Base-by-base conservation (phyloP, 495 filamentous ascomycete genomes). In the Penicillium parvum region DNA sequence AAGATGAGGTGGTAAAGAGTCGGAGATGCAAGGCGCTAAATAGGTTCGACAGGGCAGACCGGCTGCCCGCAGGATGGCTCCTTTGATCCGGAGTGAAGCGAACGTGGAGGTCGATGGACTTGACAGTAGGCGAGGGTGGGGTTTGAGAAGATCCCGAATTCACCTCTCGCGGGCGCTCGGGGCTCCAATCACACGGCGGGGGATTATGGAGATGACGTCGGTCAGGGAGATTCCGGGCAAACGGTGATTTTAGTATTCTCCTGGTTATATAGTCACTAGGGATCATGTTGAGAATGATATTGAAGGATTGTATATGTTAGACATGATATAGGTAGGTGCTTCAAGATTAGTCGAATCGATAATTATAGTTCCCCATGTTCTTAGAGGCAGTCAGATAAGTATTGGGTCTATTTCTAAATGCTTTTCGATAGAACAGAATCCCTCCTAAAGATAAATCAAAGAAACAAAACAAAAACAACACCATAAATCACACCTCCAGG, bases 371-470 rank as follows among this genome's bases (percentile, higher is more conserved):
- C n/a, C n/a, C n/a, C n/a, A n/a, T n/a, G n/a, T n/a, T n/a, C n/a
- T n/a, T n/a, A n/a, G n/a, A n/a, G n/a, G n/a, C n/a, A n/a, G n/a
- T n/a, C n/a, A n/a, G n/a, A n/a, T n/a, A n/a, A n/a, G n/a, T n/a
- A 53, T 32, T 21, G 43, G 40, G 47, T 60, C 52, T 60, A 60
- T 57, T 57, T 59, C 53, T 57, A 53, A 36, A 50, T 53, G 49
- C 53, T 59, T 57, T 53, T 59, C 49, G 29, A 55, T 47, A 49
- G 41, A 47, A 37, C 50, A 45, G 37, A 41, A 23, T 20, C 45
- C 41, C 41, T 46, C 50, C 43, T 33, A 28, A 42, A 37, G 23
- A 39, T 15, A 37, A 33, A 32, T 15, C 20, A 4, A 27, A 43
- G 22, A 16, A 8, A 26, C 14, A 51, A 43, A 30, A 32, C 10